phyloP scores from a whole-genome alignment of 2,329 filamentous ascomycete genomes.

The Aspergillus sp. region DNA sequence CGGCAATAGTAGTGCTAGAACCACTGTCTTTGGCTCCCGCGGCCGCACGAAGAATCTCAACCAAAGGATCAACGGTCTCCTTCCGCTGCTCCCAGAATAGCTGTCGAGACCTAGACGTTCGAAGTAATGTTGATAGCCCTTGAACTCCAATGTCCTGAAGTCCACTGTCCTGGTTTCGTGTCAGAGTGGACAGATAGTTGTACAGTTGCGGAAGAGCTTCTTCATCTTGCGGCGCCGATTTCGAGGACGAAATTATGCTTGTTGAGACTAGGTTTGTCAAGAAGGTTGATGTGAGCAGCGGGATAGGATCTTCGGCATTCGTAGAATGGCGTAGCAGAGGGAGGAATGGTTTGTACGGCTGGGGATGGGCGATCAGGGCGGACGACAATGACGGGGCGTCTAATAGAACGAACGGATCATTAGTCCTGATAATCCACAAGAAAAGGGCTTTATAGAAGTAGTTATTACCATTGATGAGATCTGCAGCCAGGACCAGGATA shows the following conservation, averaged over 20 bases:
- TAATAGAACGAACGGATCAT: conserved; percentile 38
- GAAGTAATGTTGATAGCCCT: conserved; percentile 81
- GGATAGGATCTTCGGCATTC: conserved; percentile 82
- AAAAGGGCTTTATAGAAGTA: not conserved
- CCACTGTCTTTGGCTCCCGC: conserved; percentile 73
- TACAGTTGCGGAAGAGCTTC: conserved; percentile 79
- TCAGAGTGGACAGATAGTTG: conserved; percentile 79
- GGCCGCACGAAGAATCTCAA: conserved; percentile 74
- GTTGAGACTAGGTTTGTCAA: conserved; percentile 74
- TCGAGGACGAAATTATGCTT: conserved; percentile 61
- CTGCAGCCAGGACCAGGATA: conserved; percentile 82
- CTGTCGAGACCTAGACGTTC: conserved; percentile 69
- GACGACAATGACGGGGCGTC: conserved; percentile 77
- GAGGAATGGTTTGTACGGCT: conserved; percentile 73
- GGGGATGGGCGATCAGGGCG: conserved; percentile 70
- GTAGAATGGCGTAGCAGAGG: conserved; percentile 80
- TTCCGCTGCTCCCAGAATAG: conserved; percentile 90
- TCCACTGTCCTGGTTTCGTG: conserved; percentile 81
- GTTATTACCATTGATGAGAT: conserved; percentile 75
- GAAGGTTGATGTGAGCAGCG: conserved; percentile 84
- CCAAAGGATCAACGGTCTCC: conserved; percentile 77
- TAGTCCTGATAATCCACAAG: not conserved
- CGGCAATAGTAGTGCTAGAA: conserved; percentile 55
- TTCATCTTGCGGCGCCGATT: conserved; percentile 61
- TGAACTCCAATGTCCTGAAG: conserved; percentile 95